Percentiles rank a stretch among this genome's conserved stretches.
phyloP scores from a whole-genome alignment of 257 asterid genomes.

The Scutellaria baicalensis region DNA sequence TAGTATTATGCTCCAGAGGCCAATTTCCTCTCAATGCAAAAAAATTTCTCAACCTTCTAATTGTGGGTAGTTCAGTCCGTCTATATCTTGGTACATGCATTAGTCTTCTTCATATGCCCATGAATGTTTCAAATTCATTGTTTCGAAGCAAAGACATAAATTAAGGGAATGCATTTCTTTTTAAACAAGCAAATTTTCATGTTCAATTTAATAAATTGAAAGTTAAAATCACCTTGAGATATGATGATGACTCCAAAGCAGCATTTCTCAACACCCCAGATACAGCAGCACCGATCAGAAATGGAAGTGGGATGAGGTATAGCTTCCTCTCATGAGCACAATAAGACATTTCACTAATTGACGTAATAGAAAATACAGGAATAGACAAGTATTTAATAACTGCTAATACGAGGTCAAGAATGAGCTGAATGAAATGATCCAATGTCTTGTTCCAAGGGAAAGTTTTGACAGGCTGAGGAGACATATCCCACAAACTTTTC shows the following conservation, averaged over 20 bases:
- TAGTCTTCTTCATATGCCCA: not conserved
- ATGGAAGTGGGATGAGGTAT: slow-evolving; percentile 54
- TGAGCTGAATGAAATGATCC: slow-evolving; percentile 68
- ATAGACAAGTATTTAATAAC: slow-evolving; percentile 53
- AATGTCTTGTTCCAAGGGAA: slow-evolving; percentile 80
- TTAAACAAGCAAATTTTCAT: not conserved
- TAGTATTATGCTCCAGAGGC: too few species aligned
- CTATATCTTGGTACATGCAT: not conserved
- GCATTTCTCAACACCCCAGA: slow-evolving; percentile 62
- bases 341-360: slow-evolving; percentile 84
- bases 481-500: slow-evolving; percentile 53
- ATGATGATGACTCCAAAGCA: slow-evolving; percentile 67
- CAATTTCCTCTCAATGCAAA: too few species aligned
- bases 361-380: slow-evolving; percentile 55
- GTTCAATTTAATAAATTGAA: not conserved
- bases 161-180: not conserved
- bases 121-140: not conserved
- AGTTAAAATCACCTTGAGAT: slow-evolving; percentile 47
- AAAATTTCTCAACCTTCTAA: too few species aligned
- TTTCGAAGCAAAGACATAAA: not conserved
- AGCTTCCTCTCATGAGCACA: slow-evolving; percentile 93
- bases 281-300: slow-evolving; percentile 62
- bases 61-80: not conserved
- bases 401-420: slow-evolving; percentile 50
- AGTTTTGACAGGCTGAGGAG: slow-evolving; percentile 69